Base-by-base conservation (phyloP, 805 yeast genomes). In the Saccharomycopsis sp. region DNA sequence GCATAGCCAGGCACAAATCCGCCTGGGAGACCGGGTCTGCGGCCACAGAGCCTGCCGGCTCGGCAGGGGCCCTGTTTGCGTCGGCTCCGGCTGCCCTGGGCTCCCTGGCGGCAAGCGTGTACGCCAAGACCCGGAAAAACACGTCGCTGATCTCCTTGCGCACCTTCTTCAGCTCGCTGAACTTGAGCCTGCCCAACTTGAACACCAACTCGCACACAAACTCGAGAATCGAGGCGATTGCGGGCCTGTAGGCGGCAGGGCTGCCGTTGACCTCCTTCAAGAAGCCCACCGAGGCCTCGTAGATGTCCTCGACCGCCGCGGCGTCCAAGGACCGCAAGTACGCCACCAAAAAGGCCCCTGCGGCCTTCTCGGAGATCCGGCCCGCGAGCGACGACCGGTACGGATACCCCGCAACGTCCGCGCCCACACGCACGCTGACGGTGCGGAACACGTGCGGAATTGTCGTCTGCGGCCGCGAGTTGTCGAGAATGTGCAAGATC, bases 281-380 rank as follows among this genome's bases (percentile, higher is more conserved):
- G 62, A 88, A 91, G 1, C 68, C 67, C 24, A 81, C 71, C 37
- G 85, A 72, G 21, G 78, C 79, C 8, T 69, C 68, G 84, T 91
- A 92, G 18, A 91, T 78, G 58, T 92, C 98, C 59, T 87, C 91
- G 53, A 90, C 73, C 0, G 89, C 82, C 64, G 90, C 96, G 61
- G 78, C 79, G 62, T 88, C 96, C 46, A 91, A 72, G 0, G 91
- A 78, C 3, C 71, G 71, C 21, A 85, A 72, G 67, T 92, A 94
- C 0, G 71, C 73, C 5, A 82, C 75, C 58, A 91, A 69, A 66
- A 88, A 87, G 0, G 65, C 64, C 1, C 82, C 73, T 12, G 86
- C 64, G 7, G 72, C 75, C 41, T 66, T 69, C 7, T 77, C 82
- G 3, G 75, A 65, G 2, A 86, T 67, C 8, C 74, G 73, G 15